A percentile compares a stretch with the other conserved stretches of the same genome.
phyloP scores from a whole-genome alignment of 1,284 basidiomycete genomes.

The Cutaneotrichosporon sp. region DNA sequence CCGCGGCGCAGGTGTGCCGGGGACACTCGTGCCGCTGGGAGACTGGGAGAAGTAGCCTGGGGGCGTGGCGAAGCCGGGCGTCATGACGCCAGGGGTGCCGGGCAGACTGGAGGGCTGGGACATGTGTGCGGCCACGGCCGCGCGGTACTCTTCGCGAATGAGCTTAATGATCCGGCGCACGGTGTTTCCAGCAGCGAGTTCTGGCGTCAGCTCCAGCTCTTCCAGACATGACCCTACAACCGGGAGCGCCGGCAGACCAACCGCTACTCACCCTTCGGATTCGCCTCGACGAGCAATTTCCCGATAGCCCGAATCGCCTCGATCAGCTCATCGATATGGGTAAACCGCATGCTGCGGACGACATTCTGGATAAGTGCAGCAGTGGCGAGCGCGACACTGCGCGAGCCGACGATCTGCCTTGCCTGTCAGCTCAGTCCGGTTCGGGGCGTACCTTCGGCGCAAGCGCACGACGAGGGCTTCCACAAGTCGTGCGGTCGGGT shows the following conservation, averaged over 20 bases:
- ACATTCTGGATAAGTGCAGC: constrained; percentile 81
- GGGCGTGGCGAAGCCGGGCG: constrained; percentile 40
- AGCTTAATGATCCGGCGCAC: constrained; percentile 85
- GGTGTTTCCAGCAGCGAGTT: constrained; percentile 91
- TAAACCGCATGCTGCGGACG: constrained; percentile 78
- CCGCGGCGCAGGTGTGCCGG: constrained; percentile 13
- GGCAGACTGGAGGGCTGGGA: constrained; percentile 37
- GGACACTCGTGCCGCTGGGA: not conserved
- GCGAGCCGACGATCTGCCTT: constrained; percentile 82
- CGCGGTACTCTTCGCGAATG: constrained; percentile 84
- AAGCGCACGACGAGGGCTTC: constrained; percentile 63
- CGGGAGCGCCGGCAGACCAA: not conserved
- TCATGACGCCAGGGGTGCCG: constrained; percentile 40
- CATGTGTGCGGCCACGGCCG: constrained; percentile 39
- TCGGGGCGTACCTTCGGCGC: constrained; percentile 57
- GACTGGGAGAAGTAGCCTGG: constrained; percentile 31
- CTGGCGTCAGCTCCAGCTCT: constrained; percentile 49
- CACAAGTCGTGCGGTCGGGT: constrained; percentile 51
- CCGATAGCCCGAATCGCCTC: constrained; percentile 76
- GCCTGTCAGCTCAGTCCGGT: not conserved
- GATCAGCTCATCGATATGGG: constrained; percentile 79
- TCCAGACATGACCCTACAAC: not conserved
- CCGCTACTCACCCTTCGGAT: constrained; percentile 71
- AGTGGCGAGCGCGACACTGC: constrained; percentile 82
- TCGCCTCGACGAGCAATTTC: constrained; percentile 72